These are phyloP conservation scores for Backusella circina DNA, from an alignment of 192 early-diverging fungal genomes.

Conservation along the genomic window DNA sequence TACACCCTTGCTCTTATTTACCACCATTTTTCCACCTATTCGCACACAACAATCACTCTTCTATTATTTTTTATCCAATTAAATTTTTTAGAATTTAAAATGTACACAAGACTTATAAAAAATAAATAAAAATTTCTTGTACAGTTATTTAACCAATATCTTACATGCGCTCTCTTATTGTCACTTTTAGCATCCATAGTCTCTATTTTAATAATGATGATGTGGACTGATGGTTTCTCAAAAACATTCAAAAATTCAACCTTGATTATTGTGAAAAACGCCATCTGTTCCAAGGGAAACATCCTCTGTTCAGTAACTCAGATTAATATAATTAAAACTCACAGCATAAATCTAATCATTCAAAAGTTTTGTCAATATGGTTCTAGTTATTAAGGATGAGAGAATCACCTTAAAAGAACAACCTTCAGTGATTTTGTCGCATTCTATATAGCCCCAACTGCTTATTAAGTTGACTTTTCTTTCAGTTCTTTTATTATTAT, in stretches of 20 bases:
- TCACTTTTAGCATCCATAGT: not conserved
- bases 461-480: too few species aligned
- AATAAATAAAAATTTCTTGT: not conserved
- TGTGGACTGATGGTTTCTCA: not conserved
- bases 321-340: not conserved
- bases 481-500: too few species aligned
- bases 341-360: not conserved
- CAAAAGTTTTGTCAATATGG: too few species aligned
- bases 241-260: not conserved
- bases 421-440: too few species aligned
- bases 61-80: not conserved
- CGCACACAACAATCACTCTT: not conserved
- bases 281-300: not conserved
- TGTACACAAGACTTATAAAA: slow-evolving; percentile 2
- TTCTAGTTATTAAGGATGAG: too few species aligned
- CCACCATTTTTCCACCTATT: not conserved
- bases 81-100: slow-evolving; percentile 4
- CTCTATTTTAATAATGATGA: not conserved
- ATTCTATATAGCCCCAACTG: too few species aligned
- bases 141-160: not conserved
- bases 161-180: not conserved
- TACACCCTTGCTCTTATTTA: not conserved
- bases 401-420: too few species aligned
- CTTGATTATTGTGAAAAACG: not conserved
- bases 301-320: not conserved